Conservation (phyloP, 495 filamentous ascomycete genomes). For the Talaromyces proteolyticus region DNA sequence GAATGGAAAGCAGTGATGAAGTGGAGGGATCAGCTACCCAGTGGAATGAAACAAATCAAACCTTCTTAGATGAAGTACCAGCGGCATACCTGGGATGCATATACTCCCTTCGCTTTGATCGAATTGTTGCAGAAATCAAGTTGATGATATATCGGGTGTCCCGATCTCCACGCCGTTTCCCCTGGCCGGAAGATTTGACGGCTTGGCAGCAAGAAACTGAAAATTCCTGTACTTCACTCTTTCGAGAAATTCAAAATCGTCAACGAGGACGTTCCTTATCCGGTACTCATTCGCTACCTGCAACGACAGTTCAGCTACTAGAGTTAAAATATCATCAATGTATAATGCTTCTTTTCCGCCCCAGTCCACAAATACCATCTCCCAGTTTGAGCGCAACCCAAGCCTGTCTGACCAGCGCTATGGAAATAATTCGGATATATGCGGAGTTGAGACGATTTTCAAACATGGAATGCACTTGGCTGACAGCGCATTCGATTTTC, state of each 20-base stretch:
- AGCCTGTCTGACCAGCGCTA: neutral
- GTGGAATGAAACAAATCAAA: neutral
- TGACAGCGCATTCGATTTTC: neutral
- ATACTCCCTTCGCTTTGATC: neutral
- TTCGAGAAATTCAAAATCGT: neutral
- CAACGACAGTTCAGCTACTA: no score
- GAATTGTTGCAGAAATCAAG: conserved; percentile 3
- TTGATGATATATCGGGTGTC: neutral
- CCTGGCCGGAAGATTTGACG: neutral
- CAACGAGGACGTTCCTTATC: neutral
- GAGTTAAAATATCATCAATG: neutral
- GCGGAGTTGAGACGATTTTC: neutral
- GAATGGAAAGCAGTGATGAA: neutral
- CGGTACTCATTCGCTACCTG: no score
- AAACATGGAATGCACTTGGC: neutral
- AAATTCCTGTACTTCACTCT: neutral
- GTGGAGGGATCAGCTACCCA: neutral
- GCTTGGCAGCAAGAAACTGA: neutral
- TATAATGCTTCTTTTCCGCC: neutral
- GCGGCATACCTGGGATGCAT: neutral
- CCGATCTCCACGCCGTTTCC: neutral
- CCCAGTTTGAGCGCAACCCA: neutral
- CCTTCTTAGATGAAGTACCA: no score
- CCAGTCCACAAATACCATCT: neutral
- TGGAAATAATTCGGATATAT: neutral